Conservation (phyloP, 73 alveolate species). For the Strombidium stylifer region DNA sequence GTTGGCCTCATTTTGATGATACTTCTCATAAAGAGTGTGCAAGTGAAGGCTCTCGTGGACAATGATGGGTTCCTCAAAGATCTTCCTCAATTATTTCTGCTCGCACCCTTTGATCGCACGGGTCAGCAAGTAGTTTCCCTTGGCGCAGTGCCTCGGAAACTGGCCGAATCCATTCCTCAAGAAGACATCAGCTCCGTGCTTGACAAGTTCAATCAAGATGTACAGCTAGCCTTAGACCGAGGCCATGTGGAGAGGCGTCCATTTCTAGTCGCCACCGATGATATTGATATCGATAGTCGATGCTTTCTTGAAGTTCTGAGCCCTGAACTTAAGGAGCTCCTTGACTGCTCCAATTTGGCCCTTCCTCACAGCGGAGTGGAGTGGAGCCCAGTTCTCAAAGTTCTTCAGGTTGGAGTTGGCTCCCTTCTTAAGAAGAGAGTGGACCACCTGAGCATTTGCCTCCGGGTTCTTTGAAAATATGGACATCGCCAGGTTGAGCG, state of each 20-base stretch:
- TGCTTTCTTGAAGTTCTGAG: constrained; percentile 45
- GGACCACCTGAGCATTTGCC: constrained; percentile 59
- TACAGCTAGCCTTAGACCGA: constrained; percentile 73
- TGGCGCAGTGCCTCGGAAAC: constrained; percentile 65
- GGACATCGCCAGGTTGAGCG: constrained; percentile 54
- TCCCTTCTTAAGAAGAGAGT: constrained; percentile 65
- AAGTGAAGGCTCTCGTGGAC: too few species aligned
- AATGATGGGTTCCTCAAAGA: too few species aligned
- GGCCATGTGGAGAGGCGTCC: constrained; percentile 91
- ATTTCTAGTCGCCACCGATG: constrained; percentile 79
- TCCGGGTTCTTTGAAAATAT: constrained; percentile 36
- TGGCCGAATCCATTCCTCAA: constrained; percentile 46
- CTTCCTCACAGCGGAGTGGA: constrained; percentile 85
- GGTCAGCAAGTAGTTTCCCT: constrained; percentile 47
- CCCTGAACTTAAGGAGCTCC: too few species aligned
- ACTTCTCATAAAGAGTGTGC: neutral
- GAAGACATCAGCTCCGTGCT: constrained; percentile 76
- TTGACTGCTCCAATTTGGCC: too few species aligned
- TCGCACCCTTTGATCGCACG: too few species aligned
- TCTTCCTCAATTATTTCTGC: constrained; percentile 10
- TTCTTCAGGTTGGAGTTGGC: constrained; percentile 70
- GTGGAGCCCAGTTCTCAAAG: constrained; percentile 86
- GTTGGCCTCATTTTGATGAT: neutral
- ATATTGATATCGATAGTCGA: constrained; percentile 82
- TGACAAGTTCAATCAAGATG: constrained; percentile 71